Conservation (phyloP, 1,284 basidiomycete species). For the Agroathelia rolfsii region DNA sequence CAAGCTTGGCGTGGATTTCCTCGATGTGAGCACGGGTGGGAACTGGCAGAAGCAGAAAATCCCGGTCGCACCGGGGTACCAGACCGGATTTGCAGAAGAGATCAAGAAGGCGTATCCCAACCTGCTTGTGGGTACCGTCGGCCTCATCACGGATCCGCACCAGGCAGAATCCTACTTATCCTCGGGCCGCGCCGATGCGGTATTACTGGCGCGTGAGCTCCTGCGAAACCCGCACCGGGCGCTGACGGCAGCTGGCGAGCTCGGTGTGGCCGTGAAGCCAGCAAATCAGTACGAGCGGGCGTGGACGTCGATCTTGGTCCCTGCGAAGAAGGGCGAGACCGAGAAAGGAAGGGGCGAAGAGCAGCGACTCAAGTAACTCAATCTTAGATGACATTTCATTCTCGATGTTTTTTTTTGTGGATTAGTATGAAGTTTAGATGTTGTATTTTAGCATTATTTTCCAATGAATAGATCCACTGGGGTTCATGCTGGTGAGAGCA, state of each 20-base stretch:
- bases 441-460: too few relatives aligned
- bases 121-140: slow-evolving; percentile 48
- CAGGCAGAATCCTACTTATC: slow-evolving; percentile 62
- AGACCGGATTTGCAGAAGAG: slow-evolving; percentile 38
- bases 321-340: slow-evolving; percentile 11
- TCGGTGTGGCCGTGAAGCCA: slow-evolving; percentile 50
- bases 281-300: slow-evolving; percentile 60
- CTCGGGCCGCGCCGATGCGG: slow-evolving; percentile 57
- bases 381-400: too few relatives aligned
- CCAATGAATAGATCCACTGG: too few relatives aligned
- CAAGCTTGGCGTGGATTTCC: slow-evolving; percentile 53
- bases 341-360: too few relatives aligned
- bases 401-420: too few relatives aligned
- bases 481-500: too few relatives aligned
- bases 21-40: slow-evolving; percentile 59
- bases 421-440: too few relatives aligned
- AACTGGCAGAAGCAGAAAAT: slow-evolving; percentile 37
- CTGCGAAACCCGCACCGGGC: slow-evolving; percentile 51
- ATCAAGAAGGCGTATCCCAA: slow-evolving; percentile 35
- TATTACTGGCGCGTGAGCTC: slow-evolving; percentile 60
- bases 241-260: slow-evolving; percentile 40
- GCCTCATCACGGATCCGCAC: slow-evolving; percentile 44
- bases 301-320: slow-evolving; percentile 38
- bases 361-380: too few relatives aligned
- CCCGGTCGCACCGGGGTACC: slow-evolving; percentile 36